A percentile compares a stretch with the other conserved stretches of the same genome.
These are phyloP conservation scores for Austroboletus rostrupii DNA, from an alignment of 1,284 basidiomycete genomes.

Conservation along the genomic window DNA sequence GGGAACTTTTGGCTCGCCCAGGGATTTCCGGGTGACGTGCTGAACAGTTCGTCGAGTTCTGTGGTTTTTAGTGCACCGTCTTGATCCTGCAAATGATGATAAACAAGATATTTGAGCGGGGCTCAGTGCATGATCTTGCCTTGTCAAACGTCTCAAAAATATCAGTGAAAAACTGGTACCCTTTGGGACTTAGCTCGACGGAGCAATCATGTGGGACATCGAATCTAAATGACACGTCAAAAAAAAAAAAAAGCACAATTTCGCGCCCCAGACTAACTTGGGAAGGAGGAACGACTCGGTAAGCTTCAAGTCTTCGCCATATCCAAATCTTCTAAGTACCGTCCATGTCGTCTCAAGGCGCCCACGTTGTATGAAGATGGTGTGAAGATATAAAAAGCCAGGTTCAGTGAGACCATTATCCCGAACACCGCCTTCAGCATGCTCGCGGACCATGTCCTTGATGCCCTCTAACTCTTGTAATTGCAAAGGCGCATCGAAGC, in stretches of 20 bases:
- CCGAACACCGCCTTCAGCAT: constrained; percentile 64
- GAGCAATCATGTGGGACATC: constrained; percentile 92
- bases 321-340: constrained; percentile 91
- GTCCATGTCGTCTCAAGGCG: constrained; percentile 98
- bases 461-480: constrained; percentile 91
- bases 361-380: constrained; percentile 95
- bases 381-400: constrained; percentile 94
- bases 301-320: constrained; percentile 89
- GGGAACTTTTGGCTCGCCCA: constrained; percentile 87
- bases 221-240: constrained; percentile 52
- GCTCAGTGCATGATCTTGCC: constrained; percentile 36
- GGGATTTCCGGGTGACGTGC: constrained; percentile 92
- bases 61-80: constrained; percentile 86
- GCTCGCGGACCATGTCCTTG: constrained; percentile 78
- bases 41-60: constrained; percentile 90
- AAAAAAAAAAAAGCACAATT: not conserved
- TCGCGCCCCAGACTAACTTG: constrained; percentile 50
- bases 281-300: constrained; percentile 86
- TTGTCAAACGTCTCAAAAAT: constrained; percentile 97
- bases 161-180: constrained; percentile 97
- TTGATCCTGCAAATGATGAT: constrained; percentile 63
- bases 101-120: not conserved
- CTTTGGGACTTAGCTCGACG: constrained; percentile 88
- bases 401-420: constrained; percentile 85
- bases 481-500: constrained; percentile 92